phyloP scores from a whole-genome alignment of 1,284 basidiomycete genomes.

The Phlebopus sp. region DNA sequence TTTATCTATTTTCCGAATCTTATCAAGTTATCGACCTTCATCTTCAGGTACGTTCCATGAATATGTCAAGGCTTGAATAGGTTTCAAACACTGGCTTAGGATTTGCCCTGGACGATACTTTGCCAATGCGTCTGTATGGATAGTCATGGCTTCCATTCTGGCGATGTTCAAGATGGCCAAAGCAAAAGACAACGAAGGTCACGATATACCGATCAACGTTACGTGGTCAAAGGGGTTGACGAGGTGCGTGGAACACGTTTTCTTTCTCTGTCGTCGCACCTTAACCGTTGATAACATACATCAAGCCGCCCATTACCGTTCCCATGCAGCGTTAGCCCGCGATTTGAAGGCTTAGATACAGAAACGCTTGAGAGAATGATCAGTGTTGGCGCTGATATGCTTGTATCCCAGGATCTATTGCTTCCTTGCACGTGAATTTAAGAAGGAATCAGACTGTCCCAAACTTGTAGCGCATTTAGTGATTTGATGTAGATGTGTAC shows the following conservation, averaged over 20 bases:
- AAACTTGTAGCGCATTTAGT: no score
- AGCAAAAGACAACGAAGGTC: constrained; percentile 6
- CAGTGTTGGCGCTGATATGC: no score
- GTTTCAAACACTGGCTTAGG: not conserved
- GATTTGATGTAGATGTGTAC: no score
- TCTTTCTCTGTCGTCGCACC: not conserved
- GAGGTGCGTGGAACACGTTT: constrained; percentile 3
- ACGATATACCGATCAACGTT: constrained; percentile 12
- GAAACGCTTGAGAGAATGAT: constrained; percentile 12
- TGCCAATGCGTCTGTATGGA: constrained; percentile 19
- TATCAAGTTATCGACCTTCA: not conserved
- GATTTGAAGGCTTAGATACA: constrained; percentile 11
- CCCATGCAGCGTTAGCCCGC: constrained; percentile 15
- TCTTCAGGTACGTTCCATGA: not conserved
- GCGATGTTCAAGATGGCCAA: constrained; percentile 13
- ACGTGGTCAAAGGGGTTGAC: constrained; percentile 11
- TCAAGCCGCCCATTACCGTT: constrained; percentile 18
- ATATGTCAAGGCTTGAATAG: not conserved
- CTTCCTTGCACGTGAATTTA: no score
- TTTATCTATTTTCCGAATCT: not conserved
- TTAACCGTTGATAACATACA: not conserved
- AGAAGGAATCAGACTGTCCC: no score
- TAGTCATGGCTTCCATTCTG: constrained; percentile 11
- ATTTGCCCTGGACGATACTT: constrained; percentile 20
- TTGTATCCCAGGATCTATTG: no score